These are phyloP conservation scores for Besnoitia besnoiti DNA, from an alignment of 169 alveolate species.

Conservation along the genomic window DNA sequence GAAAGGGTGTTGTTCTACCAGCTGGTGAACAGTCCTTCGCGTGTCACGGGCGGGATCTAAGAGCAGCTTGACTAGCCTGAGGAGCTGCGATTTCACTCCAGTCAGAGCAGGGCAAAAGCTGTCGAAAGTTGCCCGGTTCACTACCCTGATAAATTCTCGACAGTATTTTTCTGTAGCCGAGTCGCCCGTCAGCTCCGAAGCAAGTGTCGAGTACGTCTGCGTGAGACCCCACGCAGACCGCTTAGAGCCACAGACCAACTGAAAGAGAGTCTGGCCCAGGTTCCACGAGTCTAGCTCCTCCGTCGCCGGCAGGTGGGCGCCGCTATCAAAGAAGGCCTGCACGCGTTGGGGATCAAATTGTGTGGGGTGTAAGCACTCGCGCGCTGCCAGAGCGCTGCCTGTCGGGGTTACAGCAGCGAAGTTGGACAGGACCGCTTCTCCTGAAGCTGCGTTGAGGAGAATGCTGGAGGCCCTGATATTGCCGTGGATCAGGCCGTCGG, in stretches of 20 bases:
- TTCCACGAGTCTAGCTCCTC: neutral
- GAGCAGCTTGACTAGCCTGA: neutral
- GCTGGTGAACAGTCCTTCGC: neutral
- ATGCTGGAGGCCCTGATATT: neutral
- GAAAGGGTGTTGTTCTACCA: neutral
- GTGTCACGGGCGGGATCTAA: neutral
- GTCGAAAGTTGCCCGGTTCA: neutral
- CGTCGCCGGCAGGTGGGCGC: neutral
- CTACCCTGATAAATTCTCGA: neutral
- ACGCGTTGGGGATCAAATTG: neutral
- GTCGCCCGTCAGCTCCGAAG: neutral
- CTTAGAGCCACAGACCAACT: neutral
- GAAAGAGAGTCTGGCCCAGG: neutral
- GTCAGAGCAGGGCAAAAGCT: neutral
- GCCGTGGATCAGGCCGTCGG: neutral
- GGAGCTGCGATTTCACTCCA: neutral
- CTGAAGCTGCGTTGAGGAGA: neutral
- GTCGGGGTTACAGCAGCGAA: neutral
- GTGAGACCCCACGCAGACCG: neutral
- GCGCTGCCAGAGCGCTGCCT: neutral
- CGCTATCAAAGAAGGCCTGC: neutral
- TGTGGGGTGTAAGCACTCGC: neutral
- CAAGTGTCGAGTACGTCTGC: neutral
- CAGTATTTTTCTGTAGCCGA: neutral
- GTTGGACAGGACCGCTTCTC: neutral